Conservation (phyloP, 2,329 filamentous ascomycete genomes). For the Ceratocystis cubensis region DNA sequence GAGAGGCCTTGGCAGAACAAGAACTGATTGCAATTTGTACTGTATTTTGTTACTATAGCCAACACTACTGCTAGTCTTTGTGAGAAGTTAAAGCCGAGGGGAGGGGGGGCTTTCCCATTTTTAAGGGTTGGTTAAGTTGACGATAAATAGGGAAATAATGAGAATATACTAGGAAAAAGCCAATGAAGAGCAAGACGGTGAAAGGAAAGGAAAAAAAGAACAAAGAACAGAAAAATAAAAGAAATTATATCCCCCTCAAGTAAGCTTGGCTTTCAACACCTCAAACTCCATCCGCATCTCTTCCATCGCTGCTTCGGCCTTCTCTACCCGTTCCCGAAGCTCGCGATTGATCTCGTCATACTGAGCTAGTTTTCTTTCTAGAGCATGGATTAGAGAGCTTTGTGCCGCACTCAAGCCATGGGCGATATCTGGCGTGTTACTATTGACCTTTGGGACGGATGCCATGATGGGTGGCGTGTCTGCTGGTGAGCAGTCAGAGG, state of each 20-base stretch:
- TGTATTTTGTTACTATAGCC: too few relatives aligned
- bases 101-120: too few relatives aligned
- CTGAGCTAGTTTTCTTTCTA: conserved; percentile 14
- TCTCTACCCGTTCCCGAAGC: conserved; percentile 10
- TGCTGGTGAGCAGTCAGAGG: not conserved
- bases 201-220: not conserved
- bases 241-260: not conserved
- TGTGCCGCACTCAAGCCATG: not conserved
- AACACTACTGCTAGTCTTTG: too few relatives aligned
- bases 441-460: not conserved
- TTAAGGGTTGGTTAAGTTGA: too few relatives aligned
- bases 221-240: not conserved
- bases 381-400: not conserved
- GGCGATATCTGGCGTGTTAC: not conserved
- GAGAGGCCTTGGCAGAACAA: too few relatives aligned
- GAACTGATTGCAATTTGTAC: too few relatives aligned
- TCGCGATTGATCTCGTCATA: conserved; percentile 16
- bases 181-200: too few relatives aligned
- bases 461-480: not conserved
- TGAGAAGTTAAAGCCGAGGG: too few relatives aligned
- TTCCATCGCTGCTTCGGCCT: conserved; percentile 9
- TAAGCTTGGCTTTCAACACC: conserved; percentile 11
- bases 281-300: conserved; percentile 19
- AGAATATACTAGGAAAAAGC: too few relatives aligned
- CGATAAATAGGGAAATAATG: too few relatives aligned